Base-by-base conservation (phyloP, 2,329 filamentous ascomycete species). In the Xylariaceae sp. region DNA sequence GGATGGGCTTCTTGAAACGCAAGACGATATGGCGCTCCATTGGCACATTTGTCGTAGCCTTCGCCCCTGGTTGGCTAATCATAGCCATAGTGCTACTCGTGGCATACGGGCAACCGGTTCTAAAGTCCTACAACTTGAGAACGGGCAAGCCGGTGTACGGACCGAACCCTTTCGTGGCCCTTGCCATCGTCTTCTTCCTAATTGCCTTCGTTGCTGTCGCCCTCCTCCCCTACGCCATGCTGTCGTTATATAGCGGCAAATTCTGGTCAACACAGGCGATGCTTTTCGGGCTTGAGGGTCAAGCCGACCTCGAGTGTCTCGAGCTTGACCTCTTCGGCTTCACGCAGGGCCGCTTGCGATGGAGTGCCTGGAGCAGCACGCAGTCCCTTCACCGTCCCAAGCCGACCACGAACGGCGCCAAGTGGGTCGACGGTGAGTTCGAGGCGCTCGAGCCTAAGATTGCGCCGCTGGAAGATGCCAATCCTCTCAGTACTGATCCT, bases 341-440 rank as follows among this genome's bases (percentile, higher is more conserved):
- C 32, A 21, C n/a, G 6, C 16, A 33, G n/a, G 45, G 45, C n/a
- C 33, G 35, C 9, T 27, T 48, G 16, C 16, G 9, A 24, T 40
- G 45, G 45, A 48, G 45, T 24, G 10, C 36, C 36, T 16, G 13
- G 13, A 11, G 36, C 23, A 43, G 15, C 29, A 32, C 33, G 18
- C 40, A 32, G 20, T 50, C 47, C 3, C 47, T 41, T 15, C 46
- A 49, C 27, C 35, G 26, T 10, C 30, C 23, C 37, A 50, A 43
- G 37, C 30, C 47, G 6, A 39, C 30, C 23, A 44, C 48, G 24
- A 13, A 20, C 8, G 15, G 9, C 23, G 11, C 20, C 11, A 45
- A 30, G 32, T 50, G 39, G 39, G 37, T 32, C 10, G 26, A 45
- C 6, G 41, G 16, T 6, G 48, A 51, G 32, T 4, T 39, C 9